Base-by-base conservation (phyloP, 164 flowering plant genomes). In the Vitis amurensis region DNA sequence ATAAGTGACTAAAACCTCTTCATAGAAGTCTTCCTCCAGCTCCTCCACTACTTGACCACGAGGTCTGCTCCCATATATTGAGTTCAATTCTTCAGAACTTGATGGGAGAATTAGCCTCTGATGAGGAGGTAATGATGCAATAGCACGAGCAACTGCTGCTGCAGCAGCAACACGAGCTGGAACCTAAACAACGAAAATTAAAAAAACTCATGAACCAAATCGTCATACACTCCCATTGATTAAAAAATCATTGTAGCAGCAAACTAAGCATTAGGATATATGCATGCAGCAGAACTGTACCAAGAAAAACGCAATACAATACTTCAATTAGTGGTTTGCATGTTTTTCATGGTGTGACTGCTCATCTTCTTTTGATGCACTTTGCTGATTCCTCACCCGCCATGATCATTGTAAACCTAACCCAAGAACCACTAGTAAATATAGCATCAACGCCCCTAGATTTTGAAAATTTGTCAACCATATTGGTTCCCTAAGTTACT, bases 151-250 rank as follows among this genome's bases (percentile, higher is more conserved):
- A 66, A 92, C 91, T 72, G 88, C 96, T 56, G 99, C 99, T 17
- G 99, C 98, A 9, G 98, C 97, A 15, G 86, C 97, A 57, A 94
- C 99, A 69, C 98, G 88, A 19, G 87, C 94, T 37, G 98, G 98
- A 74, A 93, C 94, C 99, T 96, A 80, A 29, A 72, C 37, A 67
- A 68, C 69, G 12, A 66, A 57, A 29, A 16, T 5, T 37, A 11
- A 12, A 53, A 23, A 10, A 44, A 61, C 56, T 52, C 13, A 55
- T 56, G 27, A 8, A 11, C 8, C 51, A 37, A 57, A 19, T 4
- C 12, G 15, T 16, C 31, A 59, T 31, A 23, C 29, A 11, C 11
- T 59, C 11, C 10, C 29, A 16, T 19, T 4, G 44, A 59, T 11
- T 9, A 27, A 48, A 70, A 16, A 50, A 5, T 37, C 47, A 19